Conservation (phyloP, 768 basidiomycete genomes). For the Tylopilus subfusipes region DNA sequence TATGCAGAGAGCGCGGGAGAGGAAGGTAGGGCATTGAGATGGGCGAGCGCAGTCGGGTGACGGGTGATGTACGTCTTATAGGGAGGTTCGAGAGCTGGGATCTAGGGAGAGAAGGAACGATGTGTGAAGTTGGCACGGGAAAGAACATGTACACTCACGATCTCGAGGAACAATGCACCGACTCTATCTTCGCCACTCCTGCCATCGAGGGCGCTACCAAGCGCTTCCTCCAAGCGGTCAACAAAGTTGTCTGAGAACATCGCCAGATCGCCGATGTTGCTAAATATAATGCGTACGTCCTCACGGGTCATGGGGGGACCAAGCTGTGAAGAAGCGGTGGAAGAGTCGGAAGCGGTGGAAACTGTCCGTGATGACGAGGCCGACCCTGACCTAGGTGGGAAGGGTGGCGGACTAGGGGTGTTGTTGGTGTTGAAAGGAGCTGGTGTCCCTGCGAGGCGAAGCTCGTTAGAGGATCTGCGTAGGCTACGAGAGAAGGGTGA, state of each 20-base stretch:
- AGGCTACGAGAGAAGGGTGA: conserved; percentile 11
- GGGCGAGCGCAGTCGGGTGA: conserved; percentile 70
- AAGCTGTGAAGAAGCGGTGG: conserved; percentile 47
- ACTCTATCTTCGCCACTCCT: conserved; percentile 64
- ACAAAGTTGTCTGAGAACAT: conserved; percentile 67
- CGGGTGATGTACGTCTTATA: conserved; percentile 81
- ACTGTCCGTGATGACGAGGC: conserved; percentile 39
- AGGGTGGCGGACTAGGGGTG: conserved; percentile 24
- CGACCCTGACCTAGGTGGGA: conserved; percentile 34
- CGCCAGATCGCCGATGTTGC: conserved; percentile 74
- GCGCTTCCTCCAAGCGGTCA: conserved; percentile 59
- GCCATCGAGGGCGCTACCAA: conserved; percentile 62
- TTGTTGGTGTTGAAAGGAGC: conserved; percentile 35
- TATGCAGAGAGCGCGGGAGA: conserved; percentile 55
- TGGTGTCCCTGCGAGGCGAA: conserved; percentile 36
- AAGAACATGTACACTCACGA: conserved; percentile 43
- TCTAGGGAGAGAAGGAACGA: conserved; percentile 36
- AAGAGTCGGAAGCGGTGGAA: conserved; percentile 46
- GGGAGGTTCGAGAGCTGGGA: conserved; percentile 63
- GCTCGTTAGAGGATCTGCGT: conserved; percentile 9
- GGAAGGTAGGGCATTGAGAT: conserved; percentile 47
- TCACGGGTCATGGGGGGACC: conserved; percentile 64
- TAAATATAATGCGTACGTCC: conserved; percentile 70
- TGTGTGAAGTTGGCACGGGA: conserved; percentile 30
- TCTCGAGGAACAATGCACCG: conserved; percentile 64